Conservation (phyloP, 768 basidiomycete genomes). For the Suillus decipiens region DNA sequence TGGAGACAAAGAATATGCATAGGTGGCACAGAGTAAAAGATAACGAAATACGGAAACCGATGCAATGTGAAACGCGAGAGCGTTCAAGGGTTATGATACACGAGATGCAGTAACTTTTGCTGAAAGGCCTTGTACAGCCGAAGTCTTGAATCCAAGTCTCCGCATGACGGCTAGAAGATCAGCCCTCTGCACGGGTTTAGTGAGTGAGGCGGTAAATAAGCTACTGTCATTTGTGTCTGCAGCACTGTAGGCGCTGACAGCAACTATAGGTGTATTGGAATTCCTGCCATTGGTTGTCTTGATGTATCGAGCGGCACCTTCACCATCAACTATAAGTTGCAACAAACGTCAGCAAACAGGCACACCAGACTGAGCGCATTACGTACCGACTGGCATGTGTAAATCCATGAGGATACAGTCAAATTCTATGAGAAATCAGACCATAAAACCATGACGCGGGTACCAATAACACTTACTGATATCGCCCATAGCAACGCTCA, state of each 20-base stretch:
- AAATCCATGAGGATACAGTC: conserved; percentile 96
- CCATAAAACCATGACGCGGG: neutral
- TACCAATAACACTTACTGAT: conserved; percentile 69
- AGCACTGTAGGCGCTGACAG: conserved; percentile 86
- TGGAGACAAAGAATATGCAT: conserved; percentile 32
- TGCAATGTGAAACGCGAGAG: conserved; percentile 25
- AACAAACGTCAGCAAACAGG: conserved; percentile 14
- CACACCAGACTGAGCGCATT: neutral
- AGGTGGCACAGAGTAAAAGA: conserved; percentile 32
- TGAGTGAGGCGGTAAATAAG: conserved; percentile 77
- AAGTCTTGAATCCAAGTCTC: conserved; percentile 89
- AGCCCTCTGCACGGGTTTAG: conserved; percentile 88
- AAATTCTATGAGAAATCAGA: conserved; percentile 61
- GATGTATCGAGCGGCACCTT: conserved; percentile 95
- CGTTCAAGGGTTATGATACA: conserved; percentile 24
- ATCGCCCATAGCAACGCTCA: conserved; percentile 96
- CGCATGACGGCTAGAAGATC: conserved; percentile 83
- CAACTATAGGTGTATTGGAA: conserved; percentile 87
- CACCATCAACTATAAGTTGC: conserved; percentile 77
- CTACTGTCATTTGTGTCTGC: conserved; percentile 66
- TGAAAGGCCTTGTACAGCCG: conserved; percentile 61
- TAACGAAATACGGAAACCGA: conserved; percentile 28
- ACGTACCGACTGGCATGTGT: conserved; percentile 91
- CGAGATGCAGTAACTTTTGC: conserved; percentile 52
- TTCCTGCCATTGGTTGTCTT: conserved; percentile 97